Percentiles rank a stretch among this genome's conserved stretches.
phyloP scores from a whole-genome alignment of 257 asterid genomes.

The Forsythia suspensa region DNA sequence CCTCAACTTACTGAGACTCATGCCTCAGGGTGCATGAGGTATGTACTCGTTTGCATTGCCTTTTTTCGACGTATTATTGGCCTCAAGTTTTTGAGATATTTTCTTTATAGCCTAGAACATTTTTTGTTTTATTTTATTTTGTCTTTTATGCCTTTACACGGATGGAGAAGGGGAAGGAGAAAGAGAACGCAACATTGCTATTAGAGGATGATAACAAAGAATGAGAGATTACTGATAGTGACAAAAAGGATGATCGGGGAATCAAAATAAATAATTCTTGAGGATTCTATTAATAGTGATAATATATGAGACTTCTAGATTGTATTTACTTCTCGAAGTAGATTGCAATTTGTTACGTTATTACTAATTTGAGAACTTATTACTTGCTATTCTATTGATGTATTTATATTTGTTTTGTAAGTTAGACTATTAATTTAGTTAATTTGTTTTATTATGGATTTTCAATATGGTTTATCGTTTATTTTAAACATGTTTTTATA shows the following conservation, averaged over 20 bases:
- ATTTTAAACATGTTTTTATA: neutral
- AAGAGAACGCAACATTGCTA: neutral
- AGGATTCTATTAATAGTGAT: neutral
- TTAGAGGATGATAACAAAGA: neutral
- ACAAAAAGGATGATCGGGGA: neutral
- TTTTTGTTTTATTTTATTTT: neutral
- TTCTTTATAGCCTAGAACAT: neutral
- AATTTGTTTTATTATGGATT: neutral
- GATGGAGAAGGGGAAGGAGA: neutral
- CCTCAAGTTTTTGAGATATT: neutral
- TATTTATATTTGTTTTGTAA: neutral
- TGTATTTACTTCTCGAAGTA: neutral
- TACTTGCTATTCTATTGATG: neutral
- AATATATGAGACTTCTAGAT: neutral
- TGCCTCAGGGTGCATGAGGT: neutral
- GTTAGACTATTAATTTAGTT: neutral
- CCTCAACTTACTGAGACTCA: neutral
- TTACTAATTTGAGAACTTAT: neutral
- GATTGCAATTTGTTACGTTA: neutral
- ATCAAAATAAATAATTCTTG: too few species aligned
- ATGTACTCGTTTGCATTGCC: neutral
- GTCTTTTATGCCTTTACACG: neutral
- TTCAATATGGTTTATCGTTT: neutral
- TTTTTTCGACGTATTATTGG: neutral
- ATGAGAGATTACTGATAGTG: neutral